Evolutionary conservation across 345 rosid genomes (phyloP).

Genomic region (Eucalyptus caleyi): DNA sequence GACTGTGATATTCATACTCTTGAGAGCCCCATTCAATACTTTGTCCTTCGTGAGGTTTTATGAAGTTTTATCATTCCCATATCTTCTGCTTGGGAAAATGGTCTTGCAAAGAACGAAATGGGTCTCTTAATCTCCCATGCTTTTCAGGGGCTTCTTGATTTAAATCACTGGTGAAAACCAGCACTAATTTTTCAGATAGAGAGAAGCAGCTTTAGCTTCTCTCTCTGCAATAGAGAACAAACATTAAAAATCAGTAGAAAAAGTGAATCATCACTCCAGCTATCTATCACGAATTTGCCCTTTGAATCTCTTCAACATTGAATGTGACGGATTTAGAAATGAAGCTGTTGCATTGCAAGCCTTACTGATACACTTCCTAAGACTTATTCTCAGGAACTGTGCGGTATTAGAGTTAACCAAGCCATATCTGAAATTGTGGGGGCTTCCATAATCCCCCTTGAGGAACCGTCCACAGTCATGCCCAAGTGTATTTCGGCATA

Average conservation of each 20-base stretch:
- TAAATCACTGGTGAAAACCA: not conserved
- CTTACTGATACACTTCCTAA: not conserved
- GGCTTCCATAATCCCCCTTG: not conserved
- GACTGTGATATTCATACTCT: not conserved
- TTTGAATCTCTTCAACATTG: not conserved
- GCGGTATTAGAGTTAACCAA: rapidly evolving
- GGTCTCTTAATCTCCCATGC: not conserved
- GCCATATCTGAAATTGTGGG: not conserved
- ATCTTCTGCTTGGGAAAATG: not conserved
- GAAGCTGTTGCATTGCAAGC: not conserved
- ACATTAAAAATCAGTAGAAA: not conserved
- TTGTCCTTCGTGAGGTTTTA: not conserved
- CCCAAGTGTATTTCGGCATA: rapidly evolving
- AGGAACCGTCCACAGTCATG: not conserved
- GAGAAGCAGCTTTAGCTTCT: too few relatives aligned
- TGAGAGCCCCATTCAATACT: not conserved
- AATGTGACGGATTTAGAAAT: not conserved
- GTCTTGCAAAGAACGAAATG: rapidly evolving
- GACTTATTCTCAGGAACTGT: not conserved
- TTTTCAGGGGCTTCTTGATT: not conserved
- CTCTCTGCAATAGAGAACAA: not conserved
- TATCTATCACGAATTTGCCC: not conserved
- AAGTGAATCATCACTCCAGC: not conserved
- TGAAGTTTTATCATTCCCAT: not conserved
- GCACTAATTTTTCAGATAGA: not conserved